phyloP scores from a whole-genome alignment of 352 stramenopile species.

The Globisporangium acanthophoron region DNA sequence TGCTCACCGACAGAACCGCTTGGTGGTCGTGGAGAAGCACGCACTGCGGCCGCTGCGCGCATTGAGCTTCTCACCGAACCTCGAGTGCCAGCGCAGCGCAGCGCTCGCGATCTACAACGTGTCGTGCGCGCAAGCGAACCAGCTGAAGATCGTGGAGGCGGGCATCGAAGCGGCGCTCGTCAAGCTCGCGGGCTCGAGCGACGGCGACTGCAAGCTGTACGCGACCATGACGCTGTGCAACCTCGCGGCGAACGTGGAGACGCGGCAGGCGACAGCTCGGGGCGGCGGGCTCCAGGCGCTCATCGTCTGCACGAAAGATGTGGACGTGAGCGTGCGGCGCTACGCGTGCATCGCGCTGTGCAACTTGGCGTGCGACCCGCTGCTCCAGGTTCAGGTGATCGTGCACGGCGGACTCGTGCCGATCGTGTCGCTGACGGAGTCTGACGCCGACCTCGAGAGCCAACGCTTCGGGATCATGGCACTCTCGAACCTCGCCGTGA shows the following conservation, averaged over 20 bases:
- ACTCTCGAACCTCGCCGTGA: conserved; percentile 92
- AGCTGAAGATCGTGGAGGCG: conserved; percentile 85
- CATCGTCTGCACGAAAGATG: conserved; percentile 85
- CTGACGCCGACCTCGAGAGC: conserved; percentile 64
- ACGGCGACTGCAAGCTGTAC: conserved; percentile 93
- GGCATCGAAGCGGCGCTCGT: conserved; percentile 88
- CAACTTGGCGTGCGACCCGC: conserved; percentile 90
- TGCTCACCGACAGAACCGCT: conserved; percentile 82
- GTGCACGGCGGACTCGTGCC: conserved; percentile 90
- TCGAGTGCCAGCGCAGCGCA: conserved; percentile 89
- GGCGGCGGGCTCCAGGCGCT: conserved; percentile 91
- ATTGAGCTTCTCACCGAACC: conserved; percentile 72
- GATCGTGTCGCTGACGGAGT: conserved; percentile 78
- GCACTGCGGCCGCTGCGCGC: conserved; percentile 73
- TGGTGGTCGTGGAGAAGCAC: conserved; percentile 85
- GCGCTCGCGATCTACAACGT: conserved; percentile 95
- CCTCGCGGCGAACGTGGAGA: conserved; percentile 92
- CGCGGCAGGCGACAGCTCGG: conserved; percentile 74
- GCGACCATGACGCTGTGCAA: conserved; percentile 95
- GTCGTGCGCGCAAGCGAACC: conserved; percentile 89
- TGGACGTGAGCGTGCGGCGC: conserved; percentile 72
- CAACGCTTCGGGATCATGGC: conserved; percentile 93
- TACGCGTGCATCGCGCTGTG: conserved; percentile 95
- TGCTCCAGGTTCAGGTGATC: conserved; percentile 90
- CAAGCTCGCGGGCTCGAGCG: conserved; percentile 66